phyloP scores from a whole-genome alignment of 495 filamentous ascomycete species.

The Aspergillus nanangensis region DNA sequence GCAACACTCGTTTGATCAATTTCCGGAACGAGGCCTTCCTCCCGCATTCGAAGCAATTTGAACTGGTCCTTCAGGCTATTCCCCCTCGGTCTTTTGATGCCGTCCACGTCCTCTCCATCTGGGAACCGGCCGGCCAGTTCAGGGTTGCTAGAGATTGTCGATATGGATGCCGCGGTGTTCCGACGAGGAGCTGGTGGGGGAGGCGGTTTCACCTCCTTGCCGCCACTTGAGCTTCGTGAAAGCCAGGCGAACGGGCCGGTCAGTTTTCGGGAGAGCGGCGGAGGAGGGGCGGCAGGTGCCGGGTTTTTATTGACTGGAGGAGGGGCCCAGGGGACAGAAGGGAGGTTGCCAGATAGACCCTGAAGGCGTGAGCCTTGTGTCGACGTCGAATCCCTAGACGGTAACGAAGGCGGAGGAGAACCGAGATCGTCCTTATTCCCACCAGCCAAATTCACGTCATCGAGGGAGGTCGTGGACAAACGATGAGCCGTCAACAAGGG shows the following conservation, averaged over 20 bases:
- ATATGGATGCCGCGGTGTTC: slow-evolving; percentile 72
- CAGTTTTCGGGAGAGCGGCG: slow-evolving; percentile 56
- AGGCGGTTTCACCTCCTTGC: slow-evolving; percentile 56
- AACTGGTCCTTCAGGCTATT: slow-evolving; percentile 83
- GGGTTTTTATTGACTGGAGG: slow-evolving; percentile 36
- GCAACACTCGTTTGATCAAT: slow-evolving; percentile 29
- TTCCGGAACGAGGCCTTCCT: slow-evolving; percentile 61
- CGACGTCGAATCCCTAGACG: slow-evolving; percentile 42
- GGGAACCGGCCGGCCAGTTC: slow-evolving; percentile 68
- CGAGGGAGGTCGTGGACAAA: slow-evolving; percentile 60
- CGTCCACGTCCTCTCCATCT: slow-evolving; percentile 55
- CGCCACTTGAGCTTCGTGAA: slow-evolving; percentile 62
- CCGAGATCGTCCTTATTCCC: slow-evolving; percentile 40
- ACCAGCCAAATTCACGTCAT: slow-evolving; percentile 66
- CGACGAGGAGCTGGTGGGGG: slow-evolving; percentile 45
- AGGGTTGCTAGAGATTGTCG: slow-evolving; percentile 67
- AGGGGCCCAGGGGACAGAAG: slow-evolving; percentile 48
- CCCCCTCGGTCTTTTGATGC: slow-evolving; percentile 45
- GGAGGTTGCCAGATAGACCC: slow-evolving; percentile 46
- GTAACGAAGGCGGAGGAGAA: slow-evolving; percentile 47
- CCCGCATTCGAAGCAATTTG: slow-evolving; percentile 74
- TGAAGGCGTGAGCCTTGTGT: slow-evolving; percentile 38
- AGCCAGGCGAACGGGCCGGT: slow-evolving; percentile 83
- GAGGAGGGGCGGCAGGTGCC: slow-evolving; percentile 39
- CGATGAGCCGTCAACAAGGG: slow-evolving; percentile 57